Base-by-base conservation (phyloP, 192 early-diverging fungal genomes). In the Coemansia interrupta region DNA sequence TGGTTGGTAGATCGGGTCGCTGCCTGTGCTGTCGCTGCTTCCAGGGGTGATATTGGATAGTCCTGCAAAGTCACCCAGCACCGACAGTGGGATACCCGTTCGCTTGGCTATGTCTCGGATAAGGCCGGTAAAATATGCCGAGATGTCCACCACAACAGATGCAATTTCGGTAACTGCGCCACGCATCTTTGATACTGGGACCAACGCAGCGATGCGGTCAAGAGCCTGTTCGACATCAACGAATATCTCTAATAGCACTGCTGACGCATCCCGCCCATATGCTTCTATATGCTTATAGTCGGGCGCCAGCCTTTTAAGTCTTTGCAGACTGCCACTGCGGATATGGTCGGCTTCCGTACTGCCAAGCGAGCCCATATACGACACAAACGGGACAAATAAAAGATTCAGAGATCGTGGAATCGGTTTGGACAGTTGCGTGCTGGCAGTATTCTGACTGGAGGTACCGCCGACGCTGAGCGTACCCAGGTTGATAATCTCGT, bases 361-460 rank as follows among this genome's bases (percentile, higher is more conserved):
- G 6, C 41, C 56, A 0, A 76, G 53, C 17, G 32, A 23, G 20
- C 48, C 43, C 66, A 70, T 60, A 30, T 32, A 66, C 5, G 45
- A 54, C 5, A 59, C 45, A 43, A 76, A 62, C 20, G 73, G 66
- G 22, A 30, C 67, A 44, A 76, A 61, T n/a, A 76, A 60, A 55
- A 66, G 55, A 36, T 38, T 40, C 28, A 75, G 54, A n/a, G 66
- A 68, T 50, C 46, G 50, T 1, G 66, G 66, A 14, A 69, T 28
- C 7, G 49, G 71, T 23, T 50, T 58, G 13, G 24, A 20, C 11
- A 52, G 5, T 28, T 56, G 7, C 7, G 23, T 20, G 6, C 36
- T 38, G 1, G 39, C 38, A 1, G 12, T 13, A 9, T 40, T 41
- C 4, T 3, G n/a, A 0, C 28, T 22, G 7, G 56, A 55, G 58